Base-by-base conservation (phyloP, 2,329 filamentous ascomycete species). In the Sclerotinia trifoliorum region DNA sequence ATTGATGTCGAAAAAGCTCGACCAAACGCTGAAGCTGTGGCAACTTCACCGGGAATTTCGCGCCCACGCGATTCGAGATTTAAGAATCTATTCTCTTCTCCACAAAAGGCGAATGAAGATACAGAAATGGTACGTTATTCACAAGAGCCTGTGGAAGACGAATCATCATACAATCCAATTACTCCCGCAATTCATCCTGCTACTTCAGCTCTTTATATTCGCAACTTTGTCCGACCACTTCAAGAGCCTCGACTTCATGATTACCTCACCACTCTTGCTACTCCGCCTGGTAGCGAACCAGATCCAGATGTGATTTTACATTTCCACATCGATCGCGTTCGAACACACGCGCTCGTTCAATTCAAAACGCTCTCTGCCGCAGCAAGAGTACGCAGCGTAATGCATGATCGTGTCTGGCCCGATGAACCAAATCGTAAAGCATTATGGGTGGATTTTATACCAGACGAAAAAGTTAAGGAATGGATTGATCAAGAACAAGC, bases 401-500 rank as follows among this genome's bases (percentile, higher is more conserved):
- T 98, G 2, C 94, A 99, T 79, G 86, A 88, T 68, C 85, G 85
- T 29, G 85, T 93, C 48, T 98, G 94, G 92, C 94, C 94, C 0
- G 87, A 93, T 69, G 94, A 98, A 80, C 88, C 89, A 69, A 91
- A 90, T 73, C 86, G 95, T 44, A 96, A 95, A 78, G 84, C 88
- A 0, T 83, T 98, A 0, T 96, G 90, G 86, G 92, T 92, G 4
- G 95, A 99, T 78, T 98, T 95, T 77, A 84, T 98, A 26, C 94
- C 94, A 0, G 85, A 90, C 24, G 88, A 92, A 35, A 86, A 88
- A 71, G 84, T 96, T 5, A 78, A 81, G 19, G 84, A 85, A 32
- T 98, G 93, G 93, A 89, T 96, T 69, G 84, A 86, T 10, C 84
- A 80, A 52, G 92, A 96, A 78, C 78, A 77, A 19, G 74, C 80